phyloP scores from a whole-genome alignment of 768 basidiomycete genomes.

The Suillus paluster region DNA sequence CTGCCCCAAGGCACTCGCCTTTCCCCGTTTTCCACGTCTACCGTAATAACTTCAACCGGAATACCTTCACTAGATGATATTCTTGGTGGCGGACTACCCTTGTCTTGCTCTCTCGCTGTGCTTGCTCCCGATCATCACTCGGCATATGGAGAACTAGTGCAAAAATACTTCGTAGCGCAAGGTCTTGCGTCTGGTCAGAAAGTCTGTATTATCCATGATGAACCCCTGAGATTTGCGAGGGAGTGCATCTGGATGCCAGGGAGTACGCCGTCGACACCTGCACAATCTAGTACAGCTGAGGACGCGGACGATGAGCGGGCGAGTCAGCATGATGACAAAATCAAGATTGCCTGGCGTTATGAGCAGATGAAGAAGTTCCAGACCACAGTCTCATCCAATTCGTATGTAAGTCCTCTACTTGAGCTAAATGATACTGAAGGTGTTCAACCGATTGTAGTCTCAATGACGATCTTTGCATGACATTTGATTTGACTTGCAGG shows the following conservation, averaged over 20 bases:
- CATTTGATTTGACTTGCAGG: slow-evolving; percentile 73
- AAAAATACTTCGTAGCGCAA: slow-evolving; percentile 89
- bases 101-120: slow-evolving; percentile 73
- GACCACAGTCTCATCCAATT: slow-evolving; percentile 68
- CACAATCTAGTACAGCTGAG: slow-evolving; percentile 31
- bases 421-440: slow-evolving; percentile 9
- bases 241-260: slow-evolving; percentile 83
- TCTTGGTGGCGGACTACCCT: slow-evolving; percentile 88
- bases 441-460: slow-evolving; percentile 41
- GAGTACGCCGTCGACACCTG: slow-evolving; percentile 14
- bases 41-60: slow-evolving; percentile 77
- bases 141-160: slow-evolving; percentile 81
- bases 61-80: slow-evolving; percentile 94
- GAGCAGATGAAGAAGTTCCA: slow-evolving; percentile 91
- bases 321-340: slow-evolving; percentile 56
- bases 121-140: slow-evolving; percentile 88
- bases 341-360: slow-evolving; percentile 98
- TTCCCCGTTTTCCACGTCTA: slow-evolving; percentile 60
- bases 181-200: slow-evolving; percentile 76
- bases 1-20: slow-evolving; percentile 57
- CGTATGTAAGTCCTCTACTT: slow-evolving; percentile 46
- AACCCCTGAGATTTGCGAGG: slow-evolving; percentile 59
- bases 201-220: slow-evolving; percentile 66
- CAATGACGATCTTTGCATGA: slow-evolving; percentile 63
- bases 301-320: slow-evolving; percentile 38